Base-by-base conservation (phyloP, 352 stramenopile genomes). In the Globisporangium cystogenes region DNA sequence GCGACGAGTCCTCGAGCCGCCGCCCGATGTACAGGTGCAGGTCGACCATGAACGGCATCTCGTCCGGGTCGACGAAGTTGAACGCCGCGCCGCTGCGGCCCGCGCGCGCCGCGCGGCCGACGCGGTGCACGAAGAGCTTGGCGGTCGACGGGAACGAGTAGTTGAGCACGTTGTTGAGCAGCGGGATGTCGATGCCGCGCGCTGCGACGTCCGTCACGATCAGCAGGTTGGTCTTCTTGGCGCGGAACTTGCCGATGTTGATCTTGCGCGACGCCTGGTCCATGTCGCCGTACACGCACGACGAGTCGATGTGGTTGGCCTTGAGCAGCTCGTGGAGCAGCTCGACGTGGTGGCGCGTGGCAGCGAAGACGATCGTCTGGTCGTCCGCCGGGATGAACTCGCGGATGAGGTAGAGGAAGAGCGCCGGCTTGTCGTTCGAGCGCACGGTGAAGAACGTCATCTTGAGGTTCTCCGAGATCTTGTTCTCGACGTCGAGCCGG, bases 11-110 rank as follows among this genome's bases (percentile, higher is more conserved):
- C 24, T 86, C 81, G 26, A 92, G 68, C 18, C 82, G 81, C 2
- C 86, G 86, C 40, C 93, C 95, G 36, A 99, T 86, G 72, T 98
- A 99, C 41, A 98, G 56, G 65, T 98, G 89, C 35, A 99, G 59
- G 67, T 99, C 97, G 23, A 99, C 87, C 91, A 99, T 98, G 73
- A 99, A 99, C 14, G 97, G 93, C 47, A 98, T 71, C 67, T 99
- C 97, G 56, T 99, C 96, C 20, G 95, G 95, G 59, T 99, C 97
- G 15, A 99, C 94, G 60, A 99, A 86, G 66, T 77, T 98, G 68
- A 97, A 98, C 29, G 96, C 97, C 42, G 90, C 96, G 62, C 96
- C 96, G 55, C 85, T 96, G 35, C 95, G 81, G 21, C 96, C 95
- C n/a, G 97, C 95, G 72, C 96, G 82, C 4, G 96, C 96, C 29